Base-by-base conservation (phyloP, 176 grass and related monocot genomes). In the Canna indica region DNA sequence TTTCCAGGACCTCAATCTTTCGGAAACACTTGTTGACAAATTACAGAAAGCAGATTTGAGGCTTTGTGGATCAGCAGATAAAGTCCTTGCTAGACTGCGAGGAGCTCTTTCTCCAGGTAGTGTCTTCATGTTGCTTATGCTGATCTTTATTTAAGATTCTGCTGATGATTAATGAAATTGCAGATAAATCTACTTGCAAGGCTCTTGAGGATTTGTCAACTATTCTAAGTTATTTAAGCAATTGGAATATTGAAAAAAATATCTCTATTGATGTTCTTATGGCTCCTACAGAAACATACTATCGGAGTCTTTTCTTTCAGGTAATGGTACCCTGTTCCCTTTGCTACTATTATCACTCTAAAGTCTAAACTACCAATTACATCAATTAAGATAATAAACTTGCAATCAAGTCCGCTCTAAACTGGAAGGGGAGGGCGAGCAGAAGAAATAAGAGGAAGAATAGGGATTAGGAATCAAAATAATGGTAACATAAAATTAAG, bases 261-360 rank as follows among this genome's bases (percentile, higher is more conserved):
- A 67, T 96, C 67, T 84, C 88, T 53, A 87, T 96, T 70, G 93
- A 96, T 79, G 88, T 96, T 70, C 86, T 96, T 22, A 91, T 90
- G 88, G 88, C 93, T 89, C 88, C 93, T 81, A 84, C 93, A 68
- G 93, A 96, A 80, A 80, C 68, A 80, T 96, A 90, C 68, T 85
- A 90, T 66, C 86, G 70, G 58, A 62, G 77, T 79, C 30, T 96
- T 38, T 96, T 87, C 81, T 96, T 96, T 78, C 93, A 96, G 93
- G 93, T 91, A 56, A 76, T 68, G n/a, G 61, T 67, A 8, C 69
- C 29, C 29, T 36, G 5, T 83, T 4, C 77, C 14, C 70, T 72
- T 33, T 67, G 38, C 24, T 31, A 14, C 0, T 62, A 28, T 5
- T n/a, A 39, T 66, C 61, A 15, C 29, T 64, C 28, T 32, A 18